These are phyloP conservation scores for Sorghum bicolor DNA, from an alignment of 176 grass and related monocot species.

Conservation along the genomic window Sorghum_bicolor_NCBIv3 NC_012870.2:79518501-79519000, in stretches of 20 bases:
- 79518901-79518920: background rate
- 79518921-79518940: background rate
- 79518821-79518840: background rate
- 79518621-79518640: too few species aligned
- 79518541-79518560: too few species aligned
- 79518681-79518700: background rate
- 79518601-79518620: too few species aligned
- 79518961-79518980: too few species aligned
- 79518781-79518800: too few species aligned
- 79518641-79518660: too few species aligned
- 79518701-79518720: background rate
- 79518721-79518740: background rate
- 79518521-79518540: too few species aligned
- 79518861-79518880: background rate
- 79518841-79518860: background rate
- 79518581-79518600: too few species aligned
- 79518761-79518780: background rate
- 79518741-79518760: background rate
- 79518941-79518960: too few species aligned
- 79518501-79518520: background rate
- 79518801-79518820: background rate
- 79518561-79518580: too few species aligned
- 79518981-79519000: too few species aligned
- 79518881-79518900: background rate
- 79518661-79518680: too few species aligned